phyloP scores from a whole-genome alignment of 352 stramenopile genomes.

The Pythium aphanidermatum region DNA sequence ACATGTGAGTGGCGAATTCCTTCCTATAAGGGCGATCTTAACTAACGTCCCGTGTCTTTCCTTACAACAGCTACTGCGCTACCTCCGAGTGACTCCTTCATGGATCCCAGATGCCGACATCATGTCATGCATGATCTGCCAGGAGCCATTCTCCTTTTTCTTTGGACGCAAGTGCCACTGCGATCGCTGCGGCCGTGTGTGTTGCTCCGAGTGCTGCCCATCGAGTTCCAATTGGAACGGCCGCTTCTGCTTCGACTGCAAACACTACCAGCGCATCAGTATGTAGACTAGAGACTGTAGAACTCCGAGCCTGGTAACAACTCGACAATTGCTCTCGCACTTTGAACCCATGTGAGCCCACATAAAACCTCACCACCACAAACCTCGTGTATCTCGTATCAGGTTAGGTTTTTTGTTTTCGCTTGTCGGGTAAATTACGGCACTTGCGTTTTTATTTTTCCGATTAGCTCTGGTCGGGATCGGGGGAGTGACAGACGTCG shows the following conservation, averaged over 20 bases:
- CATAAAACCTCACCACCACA: conserved; percentile 17
- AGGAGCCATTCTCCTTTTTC: conserved; percentile 62
- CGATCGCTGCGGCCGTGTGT: conserved; percentile 66
- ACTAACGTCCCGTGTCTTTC: conserved; percentile 7
- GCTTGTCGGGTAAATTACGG: too few species aligned
- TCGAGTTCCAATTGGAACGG: conserved; percentile 66
- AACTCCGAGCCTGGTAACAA: too few species aligned
- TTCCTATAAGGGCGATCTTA: too few species aligned
- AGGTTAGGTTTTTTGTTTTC: too few species aligned
- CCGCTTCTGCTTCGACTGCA: conserved; percentile 73
- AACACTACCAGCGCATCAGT: conserved; percentile 67
- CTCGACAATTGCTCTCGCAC: too few species aligned
- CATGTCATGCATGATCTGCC: conserved; percentile 62
- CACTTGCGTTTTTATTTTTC: too few species aligned
- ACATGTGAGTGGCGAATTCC: too few species aligned
- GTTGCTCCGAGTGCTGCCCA: conserved; percentile 67
- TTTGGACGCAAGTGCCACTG: conserved; percentile 73
- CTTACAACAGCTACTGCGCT: conserved; percentile 37
- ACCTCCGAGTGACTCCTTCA: conserved; percentile 45
- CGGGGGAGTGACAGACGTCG: too few species aligned
- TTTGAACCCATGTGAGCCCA: too few species aligned
- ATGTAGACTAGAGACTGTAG: conserved; percentile 31
- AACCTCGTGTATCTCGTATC: too few species aligned
- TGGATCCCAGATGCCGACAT: conserved; percentile 60
- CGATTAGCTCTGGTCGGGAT: too few species aligned